Evolutionary conservation across 2,329 filamentous ascomycete genomes (phyloP).

Genomic region (Pleomassaria siparia): DNA sequence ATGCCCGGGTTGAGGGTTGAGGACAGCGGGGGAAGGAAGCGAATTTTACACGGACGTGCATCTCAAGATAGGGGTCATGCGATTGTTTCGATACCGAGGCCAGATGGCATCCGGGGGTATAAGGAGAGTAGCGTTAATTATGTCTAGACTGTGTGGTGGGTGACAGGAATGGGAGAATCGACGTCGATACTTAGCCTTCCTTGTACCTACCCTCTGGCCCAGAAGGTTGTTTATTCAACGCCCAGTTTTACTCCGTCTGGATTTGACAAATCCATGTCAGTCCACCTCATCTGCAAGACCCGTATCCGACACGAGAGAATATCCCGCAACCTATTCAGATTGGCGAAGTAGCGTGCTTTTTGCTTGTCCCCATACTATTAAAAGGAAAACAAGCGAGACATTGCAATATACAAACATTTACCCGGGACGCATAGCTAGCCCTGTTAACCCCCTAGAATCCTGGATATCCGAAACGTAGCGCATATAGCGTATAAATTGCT

Average conservation of each 20-base stretch:
- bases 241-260: too few species aligned
- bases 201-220: not conserved
- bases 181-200: not conserved
- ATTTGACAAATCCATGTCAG: not conserved
- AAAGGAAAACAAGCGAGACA: not conserved
- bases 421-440: constrained; percentile 9
- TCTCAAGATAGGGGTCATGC: not conserved
- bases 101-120: not conserved
- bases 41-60: not conserved
- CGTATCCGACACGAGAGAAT: not conserved
- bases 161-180: not conserved
- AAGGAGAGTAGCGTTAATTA: not conserved
- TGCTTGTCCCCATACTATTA: not conserved
- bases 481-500: constrained; percentile 1
- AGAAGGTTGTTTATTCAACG: not conserved
- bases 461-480: constrained; percentile 9
- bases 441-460: constrained; percentile 1
- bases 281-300: not conserved
- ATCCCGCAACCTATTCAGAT: not conserved
- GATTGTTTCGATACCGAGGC: not conserved
- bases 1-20: not conserved
- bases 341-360: not conserved
- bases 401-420: constrained; percentile 12
- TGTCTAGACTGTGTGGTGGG: not conserved
- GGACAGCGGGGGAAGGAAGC: not conserved